phyloP scores from a whole-genome alignment of 129 eudicot genomes.

The Pulicaria dysenterica region DNA sequence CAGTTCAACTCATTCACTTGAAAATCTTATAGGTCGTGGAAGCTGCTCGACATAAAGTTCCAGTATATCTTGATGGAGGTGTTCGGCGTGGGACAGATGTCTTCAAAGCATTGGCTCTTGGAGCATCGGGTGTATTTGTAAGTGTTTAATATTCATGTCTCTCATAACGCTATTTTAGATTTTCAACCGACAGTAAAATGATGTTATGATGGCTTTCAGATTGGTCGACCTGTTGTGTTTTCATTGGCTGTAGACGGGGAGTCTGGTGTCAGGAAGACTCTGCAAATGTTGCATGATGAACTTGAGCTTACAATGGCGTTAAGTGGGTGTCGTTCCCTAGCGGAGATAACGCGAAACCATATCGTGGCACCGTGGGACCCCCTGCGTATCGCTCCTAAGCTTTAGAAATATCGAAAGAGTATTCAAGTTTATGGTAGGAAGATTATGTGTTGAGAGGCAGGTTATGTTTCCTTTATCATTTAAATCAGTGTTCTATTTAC shows the following conservation, averaged over 20 bases:
- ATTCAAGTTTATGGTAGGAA: conserved; percentile 16
- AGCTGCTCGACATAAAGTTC: conserved; percentile 68
- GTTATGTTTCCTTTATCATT: neutral
- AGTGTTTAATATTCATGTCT: conserved; percentile 21
- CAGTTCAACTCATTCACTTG: neutral
- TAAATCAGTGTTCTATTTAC: neutral
- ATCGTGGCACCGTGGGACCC: conserved; percentile 69
- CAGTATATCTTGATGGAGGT: conserved; percentile 84
- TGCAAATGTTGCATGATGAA: conserved; percentile 84
- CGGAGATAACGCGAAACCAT: conserved; percentile 75
- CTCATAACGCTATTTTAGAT: neutral
- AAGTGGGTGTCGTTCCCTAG: conserved; percentile 80
- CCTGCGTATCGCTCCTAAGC: conserved; percentile 45
- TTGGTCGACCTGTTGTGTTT: conserved; percentile 81
- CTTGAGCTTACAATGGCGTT: conserved; percentile 90
- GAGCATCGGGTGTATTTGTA: conserved; percentile 86
- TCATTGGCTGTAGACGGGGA: conserved; percentile 91
- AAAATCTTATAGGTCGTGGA: conserved; percentile 55
- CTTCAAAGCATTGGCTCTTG: conserved; percentile 85
- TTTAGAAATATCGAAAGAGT: conserved; percentile 32
- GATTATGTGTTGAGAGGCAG: conserved; percentile 13
- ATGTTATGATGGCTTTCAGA: conserved; percentile 37
- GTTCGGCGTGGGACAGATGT: conserved; percentile 89
- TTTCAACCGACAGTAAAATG: neutral
- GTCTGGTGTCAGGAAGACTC: conserved; percentile 80